These are phyloP conservation scores for Ophiostoma sp. DNA, from an alignment of 2,329 filamentous ascomycete genomes.

Conservation along the genomic window DNA sequence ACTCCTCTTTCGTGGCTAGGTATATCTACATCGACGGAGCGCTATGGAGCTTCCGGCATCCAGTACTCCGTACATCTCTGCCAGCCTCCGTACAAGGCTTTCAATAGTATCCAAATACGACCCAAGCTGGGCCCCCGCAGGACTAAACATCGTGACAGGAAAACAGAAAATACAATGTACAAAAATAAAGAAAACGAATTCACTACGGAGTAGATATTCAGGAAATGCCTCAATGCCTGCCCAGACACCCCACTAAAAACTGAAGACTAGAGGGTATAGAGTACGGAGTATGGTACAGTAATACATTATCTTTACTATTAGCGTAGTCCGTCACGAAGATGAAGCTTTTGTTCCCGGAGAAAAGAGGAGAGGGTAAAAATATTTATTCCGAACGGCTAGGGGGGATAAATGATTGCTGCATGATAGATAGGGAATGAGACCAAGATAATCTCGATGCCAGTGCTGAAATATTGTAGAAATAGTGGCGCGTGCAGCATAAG, in stretches of 20 bases:
- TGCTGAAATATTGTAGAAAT: not conserved
- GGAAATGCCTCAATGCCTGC: not conserved
- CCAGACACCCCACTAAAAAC: not conserved
- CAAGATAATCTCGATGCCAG: not conserved
- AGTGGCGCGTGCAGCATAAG: not conserved
- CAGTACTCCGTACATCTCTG: not conserved
- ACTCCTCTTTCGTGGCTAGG: not conserved
- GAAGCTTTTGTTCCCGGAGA: not conserved
- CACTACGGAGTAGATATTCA: not conserved
- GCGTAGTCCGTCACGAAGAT: not conserved
- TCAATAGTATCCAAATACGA: not conserved
- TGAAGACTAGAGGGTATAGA: no score
- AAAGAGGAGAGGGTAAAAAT: not conserved
- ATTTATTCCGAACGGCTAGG: not conserved
- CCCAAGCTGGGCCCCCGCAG: no score
- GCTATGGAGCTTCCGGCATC: not conserved
- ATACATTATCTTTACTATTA: not conserved
- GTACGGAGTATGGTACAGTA: not conserved
- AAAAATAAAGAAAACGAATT: not conserved
- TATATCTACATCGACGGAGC: not conserved
- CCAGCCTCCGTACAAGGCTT: not conserved
- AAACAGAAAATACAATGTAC: not conserved
- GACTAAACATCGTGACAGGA: not conserved
- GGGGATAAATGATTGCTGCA: not conserved
- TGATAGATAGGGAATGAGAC: not conserved